Evolutionary conservation across 495 filamentous ascomycete genomes (phyloP), one percentile per base, ranked within the genome.

Genomic region (Astrocystis sublimbata): DNA sequence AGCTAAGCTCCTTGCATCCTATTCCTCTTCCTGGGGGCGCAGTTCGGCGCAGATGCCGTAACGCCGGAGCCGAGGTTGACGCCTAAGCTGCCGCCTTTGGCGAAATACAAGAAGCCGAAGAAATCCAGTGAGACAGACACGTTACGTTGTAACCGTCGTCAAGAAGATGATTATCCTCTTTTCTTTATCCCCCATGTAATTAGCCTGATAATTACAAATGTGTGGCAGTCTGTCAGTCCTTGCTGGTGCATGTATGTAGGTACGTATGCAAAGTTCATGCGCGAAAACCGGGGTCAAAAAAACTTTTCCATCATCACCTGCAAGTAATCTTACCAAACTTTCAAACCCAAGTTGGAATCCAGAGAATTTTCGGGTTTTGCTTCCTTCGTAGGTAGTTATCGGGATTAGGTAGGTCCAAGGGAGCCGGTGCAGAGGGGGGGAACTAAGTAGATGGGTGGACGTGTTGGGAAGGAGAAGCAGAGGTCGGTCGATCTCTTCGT

Each of bases 1-100:
- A 49, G 15, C 46, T 49, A 49, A 49, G 24, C 46, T 49, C 46
- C 24, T n/a, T n/a, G 46, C 46, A 9, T 8, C 19, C 6, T 8
- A 13, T 17, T 28, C 46, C 17, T n/a, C n/a, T 96, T 98, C 81
- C 88, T 98, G 24, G 96, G 98, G 77, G 90, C 92, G 2, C 94
- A 98, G 71, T 98, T 98, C 68, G 96, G 94, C 42, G 80, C 83
- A 19, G 83, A 91, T 50, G 87, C 90, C 65, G 76, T 92, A 15
- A 75, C 80, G 0, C 92, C 92, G 1, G 88, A 98, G 66, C 81
- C 86, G 24, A n/a, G n/a, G n/a, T n/a, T n/a, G n/a, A 80, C 81
- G 0, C 91, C 92, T 4, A 87, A 86, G 52, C 66, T 87, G 4
- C 66, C 74, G 2, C 59, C 75, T n/a, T 31, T 70, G 4, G 51